Base-by-base conservation (phyloP, 1,284 basidiomycete species). In the Trametes hirsuta region DNA sequence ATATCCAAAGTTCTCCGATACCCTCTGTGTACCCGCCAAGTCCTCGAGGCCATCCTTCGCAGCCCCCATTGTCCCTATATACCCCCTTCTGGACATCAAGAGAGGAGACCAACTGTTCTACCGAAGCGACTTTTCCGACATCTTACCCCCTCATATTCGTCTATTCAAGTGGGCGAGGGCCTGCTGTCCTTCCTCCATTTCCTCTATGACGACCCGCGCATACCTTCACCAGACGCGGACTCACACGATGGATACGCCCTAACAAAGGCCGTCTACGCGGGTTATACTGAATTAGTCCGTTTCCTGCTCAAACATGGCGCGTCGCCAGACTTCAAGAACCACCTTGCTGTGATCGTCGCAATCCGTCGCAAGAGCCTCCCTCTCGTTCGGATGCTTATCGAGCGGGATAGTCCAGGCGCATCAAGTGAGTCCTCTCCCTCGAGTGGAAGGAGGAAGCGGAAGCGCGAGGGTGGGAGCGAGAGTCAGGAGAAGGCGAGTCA, bases 191-290 rank as follows among this genome's bases (percentile, higher is more conserved):
- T 88, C 58, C 80, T 92, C 2, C 79, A 76, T 46, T 81, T 82
- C 67, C 74, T 91, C 10, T 85, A 81, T 65, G 61, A 67, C 18
- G 76, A 76, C 39, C 75, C 80, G 6, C 72, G 73, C 1, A 69
- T 83, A 10, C 72, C 72, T 6, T 68, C 66, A 57, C 83, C 76
- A 36, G 77, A 85, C 36, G 67, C 80, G 9, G 84, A 94, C 71
- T 81, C 87, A 6, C 80, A 89, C 72, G 79, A 84, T 1, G 93
- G 93, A 0, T 95, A 94, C 67, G 86, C 90, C 0, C 82, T 96
- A 35, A 86, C 85, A 9, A 86, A 84, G 60, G 91, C 93, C 1
- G 90, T 93, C 0, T 79, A 87, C 47, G 84, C 82, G 0, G 77
- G 79, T 12, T 88, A 88, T 65, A 66, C 80, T 0, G 84, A 86